Base-by-base conservation (phyloP, 352 stramenopile species). In the Phytophthora cactorum region DNA sequence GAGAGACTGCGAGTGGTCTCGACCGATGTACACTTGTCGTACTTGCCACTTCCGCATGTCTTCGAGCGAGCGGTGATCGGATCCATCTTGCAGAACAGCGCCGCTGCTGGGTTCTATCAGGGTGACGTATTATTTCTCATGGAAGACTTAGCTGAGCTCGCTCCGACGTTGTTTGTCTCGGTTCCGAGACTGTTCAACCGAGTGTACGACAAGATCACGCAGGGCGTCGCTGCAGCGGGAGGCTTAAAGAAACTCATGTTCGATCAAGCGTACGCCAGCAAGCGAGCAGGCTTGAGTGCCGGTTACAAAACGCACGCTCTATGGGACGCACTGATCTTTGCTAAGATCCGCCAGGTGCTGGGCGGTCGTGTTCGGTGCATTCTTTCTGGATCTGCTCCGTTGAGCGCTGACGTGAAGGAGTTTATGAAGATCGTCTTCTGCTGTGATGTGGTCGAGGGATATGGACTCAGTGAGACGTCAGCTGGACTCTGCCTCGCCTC, bases 131-230 rank as follows among this genome's bases (percentile, higher is more conserved):
- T 89, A 34, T 81, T 93, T 15, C 66, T 99, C 4, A 88, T 99
- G 75, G 94, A 98, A 59, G 97, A 99, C 72, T 66, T 98, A 45
- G 80, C 91, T n/a, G 93, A 87, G 51, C 89, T 98, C 61, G 78
- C 86, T 43, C 97, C 97, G 0, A 98, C 96, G 17, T 63, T 98
- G 0, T 97, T 99, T 67, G 80, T 93, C 10, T 94, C 89, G 1
- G 97, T 99, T 39, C 97, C 97, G 1, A 89, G 97, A 22, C 85
- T 99, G 17, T 87, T 98, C 56, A 99, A 99, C 71, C 97, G 97
- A 66, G 96, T 99, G 55, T 93, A 99, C 78, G 96, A 99, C 86
- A 98, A 98, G 75, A 92, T 98, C 67, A 82, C 82, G n/a, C 78
- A 90, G 44, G 84, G 82, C 7, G 90, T 97, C 8, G 79, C 69